A percentile compares a stretch with the other conserved stretches of the same genome.
These are phyloP conservation scores for Thraustotheca clavata DNA, from an alignment of 352 stramenopile genomes.

Conservation along the genomic window DNA sequence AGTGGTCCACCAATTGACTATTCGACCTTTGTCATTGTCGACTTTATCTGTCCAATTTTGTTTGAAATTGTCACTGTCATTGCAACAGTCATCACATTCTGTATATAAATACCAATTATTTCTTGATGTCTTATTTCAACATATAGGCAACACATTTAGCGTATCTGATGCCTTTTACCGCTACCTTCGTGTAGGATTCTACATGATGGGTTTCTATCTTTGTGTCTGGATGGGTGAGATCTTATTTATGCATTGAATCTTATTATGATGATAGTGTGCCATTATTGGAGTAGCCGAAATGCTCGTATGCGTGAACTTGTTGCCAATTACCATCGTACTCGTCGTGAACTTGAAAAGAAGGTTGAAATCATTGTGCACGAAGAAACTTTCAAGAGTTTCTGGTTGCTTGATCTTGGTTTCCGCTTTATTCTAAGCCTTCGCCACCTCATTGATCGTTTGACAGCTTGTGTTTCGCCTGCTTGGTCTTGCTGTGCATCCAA, in stretches of 20 bases:
- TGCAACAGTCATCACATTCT: background rate
- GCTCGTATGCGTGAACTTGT: slow-evolving; percentile 84
- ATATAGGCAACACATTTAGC: slow-evolving; percentile 52
- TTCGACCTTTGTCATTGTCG: slow-evolving; percentile 74
- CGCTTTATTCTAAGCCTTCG: slow-evolving; percentile 23
- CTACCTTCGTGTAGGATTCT: slow-evolving; percentile 78
- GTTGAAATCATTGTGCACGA: slow-evolving; percentile 69
- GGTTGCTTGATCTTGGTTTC: slow-evolving; percentile 78
- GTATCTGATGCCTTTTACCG: slow-evolving; percentile 64
- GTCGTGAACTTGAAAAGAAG: slow-evolving; percentile 62
- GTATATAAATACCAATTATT: background rate
- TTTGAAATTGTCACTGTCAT: slow-evolving; percentile 60
- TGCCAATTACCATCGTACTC: slow-evolving; percentile 72
- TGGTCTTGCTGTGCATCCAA: slow-evolving; percentile 11
- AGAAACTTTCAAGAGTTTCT: slow-evolving; percentile 74
- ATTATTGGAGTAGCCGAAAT: slow-evolving; percentile 80
- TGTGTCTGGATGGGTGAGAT: slow-evolving; percentile 46
- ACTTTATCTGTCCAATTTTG: slow-evolving; percentile 70
- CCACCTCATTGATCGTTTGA: background rate
- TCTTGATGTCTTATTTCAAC: slow-evolving; percentile 51
- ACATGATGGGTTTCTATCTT: slow-evolving; percentile 60
- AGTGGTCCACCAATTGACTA: slow-evolving; percentile 74
- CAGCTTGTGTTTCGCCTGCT: background rate
- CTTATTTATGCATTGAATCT: background rate
- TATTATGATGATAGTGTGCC: slow-evolving; percentile 29